phyloP scores from a whole-genome alignment of 176 grass and related monocot genomes.

The Aegilops longissima region DNA sequence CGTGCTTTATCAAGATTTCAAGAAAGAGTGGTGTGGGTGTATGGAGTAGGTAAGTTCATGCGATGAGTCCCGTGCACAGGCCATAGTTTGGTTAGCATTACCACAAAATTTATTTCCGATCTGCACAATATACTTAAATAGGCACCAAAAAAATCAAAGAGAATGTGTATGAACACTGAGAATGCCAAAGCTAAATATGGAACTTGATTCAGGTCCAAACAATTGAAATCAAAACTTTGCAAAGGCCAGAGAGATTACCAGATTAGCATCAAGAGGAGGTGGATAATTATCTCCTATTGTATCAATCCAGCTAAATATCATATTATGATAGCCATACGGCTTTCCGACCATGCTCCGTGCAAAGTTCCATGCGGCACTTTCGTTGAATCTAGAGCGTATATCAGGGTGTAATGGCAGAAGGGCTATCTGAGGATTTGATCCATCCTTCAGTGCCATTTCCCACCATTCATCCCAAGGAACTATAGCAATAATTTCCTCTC shows the following conservation, averaged over 20 bases:
- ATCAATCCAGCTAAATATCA: slow-evolving; percentile 99
- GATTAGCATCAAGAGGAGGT: slow-evolving; percentile 86
- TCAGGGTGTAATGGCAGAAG: slow-evolving; percentile 15
- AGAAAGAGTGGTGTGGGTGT: not conserved
- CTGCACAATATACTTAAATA: not conserved
- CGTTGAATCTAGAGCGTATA: slow-evolving; percentile 12
- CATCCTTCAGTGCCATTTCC: slow-evolving; percentile 75
- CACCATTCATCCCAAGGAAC: slow-evolving; percentile 99
- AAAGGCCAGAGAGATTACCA: slow-evolving; percentile 55
- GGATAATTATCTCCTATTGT: slow-evolving; percentile 86
- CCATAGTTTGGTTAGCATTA: not conserved
- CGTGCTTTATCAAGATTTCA: not conserved
- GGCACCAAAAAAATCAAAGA: not conserved
- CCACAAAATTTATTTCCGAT: not conserved
- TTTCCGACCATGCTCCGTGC: slow-evolving; percentile 82
- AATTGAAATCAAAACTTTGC: not conserved
- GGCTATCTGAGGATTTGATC: slow-evolving; percentile 89
- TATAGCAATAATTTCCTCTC: slow-evolving; percentile 87
- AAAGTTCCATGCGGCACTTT: slow-evolving; percentile 56
- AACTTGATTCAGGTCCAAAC: not conserved
- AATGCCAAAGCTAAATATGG: not conserved
- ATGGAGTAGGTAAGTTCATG: not conserved
- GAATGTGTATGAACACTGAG: not conserved
- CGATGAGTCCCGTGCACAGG: not conserved
- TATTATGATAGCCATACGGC: slow-evolving; percentile 97